A percentile compares a stretch with the other conserved stretches of the same genome.
Evolutionary conservation across 352 stramenopile species (phyloP).

Genomic region (Pythium aristosporum): DNA sequence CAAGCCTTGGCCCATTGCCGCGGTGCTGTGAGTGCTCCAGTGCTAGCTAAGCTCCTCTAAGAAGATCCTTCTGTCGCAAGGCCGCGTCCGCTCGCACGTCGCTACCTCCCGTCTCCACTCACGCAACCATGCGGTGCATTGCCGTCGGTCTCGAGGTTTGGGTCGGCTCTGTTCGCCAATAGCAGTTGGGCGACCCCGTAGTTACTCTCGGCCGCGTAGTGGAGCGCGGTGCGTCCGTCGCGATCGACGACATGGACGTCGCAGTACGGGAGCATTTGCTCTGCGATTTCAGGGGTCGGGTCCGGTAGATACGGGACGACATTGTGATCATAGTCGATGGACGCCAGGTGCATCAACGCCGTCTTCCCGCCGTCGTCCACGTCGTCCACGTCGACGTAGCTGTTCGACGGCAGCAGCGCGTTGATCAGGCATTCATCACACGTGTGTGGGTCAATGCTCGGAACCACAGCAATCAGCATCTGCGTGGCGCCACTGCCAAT

Average conservation of each 20-base stretch:
- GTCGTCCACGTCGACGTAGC: slow-evolving; percentile 4
- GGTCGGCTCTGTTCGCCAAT: neutral
- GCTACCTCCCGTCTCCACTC: no score
- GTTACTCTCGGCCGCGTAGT: neutral
- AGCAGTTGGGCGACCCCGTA: neutral
- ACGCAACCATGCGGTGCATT: neutral
- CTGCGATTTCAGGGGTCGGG: neutral
- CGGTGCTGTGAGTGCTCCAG: no score
- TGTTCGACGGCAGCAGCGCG: neutral
- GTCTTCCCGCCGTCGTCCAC: neutral
- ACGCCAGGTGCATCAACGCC: neutral
- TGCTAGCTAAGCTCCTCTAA: no score
- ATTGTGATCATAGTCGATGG: neutral
- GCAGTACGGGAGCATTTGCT: neutral
- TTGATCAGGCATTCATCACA: neutral
- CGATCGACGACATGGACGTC: neutral
- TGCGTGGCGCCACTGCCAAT: no score
- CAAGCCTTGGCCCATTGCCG: no score
- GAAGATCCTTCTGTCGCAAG: no score
- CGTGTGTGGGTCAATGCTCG: neutral
- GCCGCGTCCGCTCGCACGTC: no score
- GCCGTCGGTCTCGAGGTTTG: neutral
- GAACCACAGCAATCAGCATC: neutral
- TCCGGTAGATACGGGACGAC: neutral
- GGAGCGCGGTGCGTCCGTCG: slow-evolving; percentile 5